Evolutionary conservation across 2,329 filamentous ascomycete genomes (phyloP), one percentile per base, ranked within the genome.

Genomic region (Aspergillus hortae): DNA sequence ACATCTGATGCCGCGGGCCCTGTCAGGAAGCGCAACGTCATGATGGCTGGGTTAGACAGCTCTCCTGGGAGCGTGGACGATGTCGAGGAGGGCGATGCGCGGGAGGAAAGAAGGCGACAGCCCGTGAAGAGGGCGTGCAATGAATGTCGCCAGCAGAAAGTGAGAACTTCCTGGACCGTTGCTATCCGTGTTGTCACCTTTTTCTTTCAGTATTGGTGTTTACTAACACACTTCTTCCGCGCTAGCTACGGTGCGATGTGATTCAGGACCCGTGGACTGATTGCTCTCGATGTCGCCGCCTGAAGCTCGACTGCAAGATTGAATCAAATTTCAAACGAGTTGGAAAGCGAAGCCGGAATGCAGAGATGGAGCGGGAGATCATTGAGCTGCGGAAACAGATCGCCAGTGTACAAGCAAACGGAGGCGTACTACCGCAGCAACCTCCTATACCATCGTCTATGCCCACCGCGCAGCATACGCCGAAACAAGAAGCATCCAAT

Each of bases 101-200:
- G 70, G 41, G 74, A 76, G 56, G 74, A 76, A 52, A 72, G 68
- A 61, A 73, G 67, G 53, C 67, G 73, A 53, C 71, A 72, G 52
- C 76, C 77, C 2, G 74, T 78, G 56, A 84, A 87, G 71, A 76
- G 84, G 62, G 84, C 84, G 17, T 87, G 84, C 67, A 87, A 87
- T 67, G 83, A 87, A 64, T 88, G 84, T 67, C 77, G 84, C 46
- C 85, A 88, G 68, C 84, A 88, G 63, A 87, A 87, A 76, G 84
- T 87, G 58, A 68, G 67, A 52, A 35, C 19, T 32, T 49, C 46
- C 48, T 38, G n/a, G 25, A 42, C 14, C 19, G 17, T 6, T 17
- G 41, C 46, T 46, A 41, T 43, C 17, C 36, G 46, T 25, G 14
- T 38, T 19, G 11, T 15, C 19, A 10, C 17, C 5, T 19, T 6